Evolutionary conservation across 1,139 yeast genomes (phyloP).

Genomic region (Geotrichum aggregatum): DNA sequence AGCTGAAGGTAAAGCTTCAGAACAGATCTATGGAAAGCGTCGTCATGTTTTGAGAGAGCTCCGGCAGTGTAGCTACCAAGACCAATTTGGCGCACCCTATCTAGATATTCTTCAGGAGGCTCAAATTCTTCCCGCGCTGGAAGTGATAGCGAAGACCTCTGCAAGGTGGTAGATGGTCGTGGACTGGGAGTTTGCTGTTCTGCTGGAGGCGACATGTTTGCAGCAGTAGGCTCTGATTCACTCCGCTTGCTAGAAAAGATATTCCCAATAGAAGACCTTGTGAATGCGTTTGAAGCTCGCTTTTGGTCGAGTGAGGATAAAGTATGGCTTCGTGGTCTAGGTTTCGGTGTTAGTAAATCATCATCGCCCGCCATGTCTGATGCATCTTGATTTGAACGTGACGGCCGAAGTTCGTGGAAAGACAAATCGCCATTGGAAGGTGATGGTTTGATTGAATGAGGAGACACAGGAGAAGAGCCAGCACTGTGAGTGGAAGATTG

Average conservation of each 20-base stretch:
- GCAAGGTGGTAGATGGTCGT: constrained; percentile 3
- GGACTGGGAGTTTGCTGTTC: constrained; percentile 3
- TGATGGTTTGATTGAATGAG: constrained; percentile 19
- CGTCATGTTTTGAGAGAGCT: constrained; percentile 40
- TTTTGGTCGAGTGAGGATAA: constrained; percentile 26
- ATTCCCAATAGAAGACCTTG: constrained; percentile 12
- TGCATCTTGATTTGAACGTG: background rate
- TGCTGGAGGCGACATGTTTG: background rate
- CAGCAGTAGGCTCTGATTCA: constrained; percentile 17
- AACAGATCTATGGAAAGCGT: constrained; percentile 40
- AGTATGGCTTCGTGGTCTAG: constrained; percentile 28
- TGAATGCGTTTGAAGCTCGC: constrained; percentile 14
- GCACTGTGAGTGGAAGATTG: constrained; percentile 1
- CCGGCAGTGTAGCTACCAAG: constrained; percentile 41
- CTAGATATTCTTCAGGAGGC: constrained; percentile 38
- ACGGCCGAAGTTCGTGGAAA: constrained; percentile 7
- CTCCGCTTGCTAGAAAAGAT: constrained; percentile 13
- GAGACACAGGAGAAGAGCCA: constrained; percentile 14
- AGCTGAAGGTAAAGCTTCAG: constrained; percentile 40
- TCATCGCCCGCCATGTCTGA: background rate
- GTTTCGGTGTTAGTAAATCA: background rate
- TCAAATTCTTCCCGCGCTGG: constrained; percentile 40
- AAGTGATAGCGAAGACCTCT: constrained; percentile 13
- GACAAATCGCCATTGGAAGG: constrained; percentile 5
- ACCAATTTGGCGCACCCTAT: constrained; percentile 35